Base-by-base conservation (phyloP, 2,329 filamentous ascomycete species). In the Alternaria arbusti region DNA sequence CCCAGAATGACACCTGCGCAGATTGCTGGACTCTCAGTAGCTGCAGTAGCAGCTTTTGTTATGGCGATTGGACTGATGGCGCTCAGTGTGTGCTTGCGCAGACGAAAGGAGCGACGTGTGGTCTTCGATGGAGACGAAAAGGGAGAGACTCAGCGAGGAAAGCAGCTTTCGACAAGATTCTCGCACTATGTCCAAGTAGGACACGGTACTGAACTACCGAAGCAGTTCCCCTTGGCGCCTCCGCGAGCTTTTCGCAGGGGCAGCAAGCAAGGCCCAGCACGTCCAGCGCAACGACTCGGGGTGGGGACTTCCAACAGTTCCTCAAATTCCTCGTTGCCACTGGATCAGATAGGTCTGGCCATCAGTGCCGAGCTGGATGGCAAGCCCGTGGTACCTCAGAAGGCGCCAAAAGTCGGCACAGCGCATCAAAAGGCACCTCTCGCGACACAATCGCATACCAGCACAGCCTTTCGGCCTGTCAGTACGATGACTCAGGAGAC, bases 1-100 rank as follows among this genome's bases (percentile, higher is more conserved):
- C 70, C 73, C 7, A 73, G 64, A 46, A 76, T 81, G 74, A 79
- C 69, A 17, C 75, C 79, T 20, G 77, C 78, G 22, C 78, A 81
- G 65, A 81, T 81, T 58, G 76, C 75, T 10, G 79, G 79, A 6
- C 70, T 81, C 13, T 72, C 77, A 8, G 75, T 81, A 43, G 79
- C 79, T 32, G 78, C 74, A 9, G 75, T 74, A 9, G 75, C 79
- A 52, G 72, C 78, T 5, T 78, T 81, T 50, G 72, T 78, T 26
- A 66, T 80, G 56, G 77, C 78, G n/a, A 74, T 79, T 50, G 79
- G 78, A 2, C 69, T 79, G n/a, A 77, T 81, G 74, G 73, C 73
- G 32, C 67, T 80, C 30, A 77, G 78, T 57, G 70, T 79, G 10
- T 80, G 74, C 56, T 62, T 80, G 11, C 68, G 78, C 50, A 75